Evolutionary conservation across 75 land plant species (phyloP), one percentile per base, ranked within the genome.

Genomic region (Gnetum montanum): DNA sequence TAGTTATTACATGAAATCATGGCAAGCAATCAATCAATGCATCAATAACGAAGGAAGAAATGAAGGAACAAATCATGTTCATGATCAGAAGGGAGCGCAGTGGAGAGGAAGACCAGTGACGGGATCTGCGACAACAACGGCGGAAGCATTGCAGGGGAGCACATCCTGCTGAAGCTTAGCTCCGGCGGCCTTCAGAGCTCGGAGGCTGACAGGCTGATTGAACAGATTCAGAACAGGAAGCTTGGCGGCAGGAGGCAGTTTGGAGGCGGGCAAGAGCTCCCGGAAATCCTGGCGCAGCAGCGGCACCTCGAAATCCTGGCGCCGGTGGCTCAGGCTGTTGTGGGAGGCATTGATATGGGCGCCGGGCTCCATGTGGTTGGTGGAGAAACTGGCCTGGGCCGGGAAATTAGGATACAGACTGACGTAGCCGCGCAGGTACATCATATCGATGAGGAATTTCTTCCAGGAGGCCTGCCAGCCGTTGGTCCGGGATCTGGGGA

Each of bases 391-490:
- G 0, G 75, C 60, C 54, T 95, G 96, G 57, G 79, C 61, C 0
- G 99, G 99, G 60, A 90, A 95, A 50, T 95, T 95, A 8, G 99
- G 99, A 49, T 95, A 95, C 40, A 90, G 65, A 16, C 75, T 74
- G 20, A 95, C 99, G 34, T 95, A 90, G 0, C 99, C 99, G 27
- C 99, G 59, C 41, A 90, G 62, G 31, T 95, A 95, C 99, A 95
- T 95, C 92, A 95, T 79, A 67, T 95, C 99, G 0, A 95, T 86
- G 40, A 95, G 63, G 60, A 86, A 95, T 73, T 95, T 95, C 75
- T 95, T 95, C 99, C 99, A 95, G 0, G 99, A 95, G 3, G 99
- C 99, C 45, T 95, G 97, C 97, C 89, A 84, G 0, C 99, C 99
- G 35, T 95, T 95, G 4, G 99, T 95, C 24, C 99, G 60, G 2